Conservation (phyloP, 177 flowering plant genomes). For the Vitis hybrid region DNA sequence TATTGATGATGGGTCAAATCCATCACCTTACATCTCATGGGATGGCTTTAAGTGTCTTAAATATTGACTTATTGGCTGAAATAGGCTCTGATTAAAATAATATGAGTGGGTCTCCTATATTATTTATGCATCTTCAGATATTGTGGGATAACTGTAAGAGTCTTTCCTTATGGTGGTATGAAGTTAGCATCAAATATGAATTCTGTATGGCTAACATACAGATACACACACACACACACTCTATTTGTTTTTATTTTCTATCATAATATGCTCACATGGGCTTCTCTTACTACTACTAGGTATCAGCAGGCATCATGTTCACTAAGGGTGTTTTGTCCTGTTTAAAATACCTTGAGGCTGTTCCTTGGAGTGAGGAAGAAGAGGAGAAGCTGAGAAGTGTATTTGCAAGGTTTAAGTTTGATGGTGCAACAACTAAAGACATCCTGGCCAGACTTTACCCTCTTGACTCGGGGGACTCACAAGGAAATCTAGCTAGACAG, state of each 20-base stretch:
- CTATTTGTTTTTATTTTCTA: background rate
- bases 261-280: background rate
- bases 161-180: no score
- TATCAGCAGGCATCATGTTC: conserved; percentile 74
- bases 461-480: conserved; percentile 33
- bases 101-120: no score
- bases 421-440: conserved; percentile 49
- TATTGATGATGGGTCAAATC: no score
- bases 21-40: no score
- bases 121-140: no score
- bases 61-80: no score
- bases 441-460: conserved; percentile 59
- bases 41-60: no score
- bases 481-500: conserved; percentile 51
- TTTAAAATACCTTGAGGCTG: conserved; percentile 84
- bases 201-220: no score
- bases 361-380: conserved; percentile 93
- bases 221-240: no score
- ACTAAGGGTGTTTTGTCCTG: conserved; percentile 63
- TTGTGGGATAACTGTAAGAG: no score
- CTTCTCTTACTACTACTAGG: conserved; percentile 34
- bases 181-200: no score
- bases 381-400: conserved; percentile 77
- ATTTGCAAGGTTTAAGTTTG: conserved; percentile 54
- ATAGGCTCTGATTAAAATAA: no score